These are phyloP conservation scores for Cercospora sp. DNA, from an alignment of 2,329 filamentous ascomycete genomes.

Conservation along the genomic window DNA sequence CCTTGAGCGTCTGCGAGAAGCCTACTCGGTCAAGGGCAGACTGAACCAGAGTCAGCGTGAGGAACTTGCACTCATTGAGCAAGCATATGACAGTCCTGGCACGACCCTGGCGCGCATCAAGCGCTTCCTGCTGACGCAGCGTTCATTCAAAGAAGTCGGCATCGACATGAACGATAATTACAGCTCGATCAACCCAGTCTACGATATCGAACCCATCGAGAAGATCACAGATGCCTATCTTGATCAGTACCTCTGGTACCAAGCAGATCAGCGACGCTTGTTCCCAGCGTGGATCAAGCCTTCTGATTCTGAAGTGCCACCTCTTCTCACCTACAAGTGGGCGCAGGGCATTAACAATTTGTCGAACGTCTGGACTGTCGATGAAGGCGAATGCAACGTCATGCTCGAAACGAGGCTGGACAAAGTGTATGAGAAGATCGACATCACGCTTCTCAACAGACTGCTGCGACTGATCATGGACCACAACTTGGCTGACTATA, in stretches of 20 bases:
- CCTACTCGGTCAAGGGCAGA: slow-evolving; percentile 95
- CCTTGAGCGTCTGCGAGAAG: slow-evolving; percentile 86
- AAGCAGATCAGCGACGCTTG: slow-evolving; percentile 92
- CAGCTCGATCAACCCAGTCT: slow-evolving; percentile 97
- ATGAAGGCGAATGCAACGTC: slow-evolving; percentile 94
- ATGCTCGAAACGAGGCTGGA: slow-evolving; percentile 98
- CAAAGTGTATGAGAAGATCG: slow-evolving; percentile 99
- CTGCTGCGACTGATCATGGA: slow-evolving; percentile 96
- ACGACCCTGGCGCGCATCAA: slow-evolving; percentile 96
- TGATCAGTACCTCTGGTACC: slow-evolving; percentile 98
- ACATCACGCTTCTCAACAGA: slow-evolving; percentile 91
- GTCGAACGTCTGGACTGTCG: slow-evolving; percentile 89
- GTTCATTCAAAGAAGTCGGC: slow-evolving; percentile 98
- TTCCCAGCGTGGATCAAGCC: slow-evolving; percentile 99
- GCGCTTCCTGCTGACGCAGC: slow-evolving; percentile 91
- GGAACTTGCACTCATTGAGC: slow-evolving; percentile 92
- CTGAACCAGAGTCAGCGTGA: slow-evolving; percentile 97
- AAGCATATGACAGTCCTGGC: slow-evolving; percentile 96
- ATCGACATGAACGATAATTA: slow-evolving; percentile 99
- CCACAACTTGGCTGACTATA: slow-evolving; percentile 98
- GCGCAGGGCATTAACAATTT: slow-evolving; percentile 99
- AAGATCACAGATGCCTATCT: slow-evolving; percentile 99
- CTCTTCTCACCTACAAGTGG: slow-evolving; percentile 96
- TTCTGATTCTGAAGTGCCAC: slow-evolving; percentile 95
- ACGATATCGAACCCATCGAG: slow-evolving; percentile 98